phyloP scores from a whole-genome alignment of 2,329 filamentous ascomycete species.

The Alternaria triticimaculans region DNA sequence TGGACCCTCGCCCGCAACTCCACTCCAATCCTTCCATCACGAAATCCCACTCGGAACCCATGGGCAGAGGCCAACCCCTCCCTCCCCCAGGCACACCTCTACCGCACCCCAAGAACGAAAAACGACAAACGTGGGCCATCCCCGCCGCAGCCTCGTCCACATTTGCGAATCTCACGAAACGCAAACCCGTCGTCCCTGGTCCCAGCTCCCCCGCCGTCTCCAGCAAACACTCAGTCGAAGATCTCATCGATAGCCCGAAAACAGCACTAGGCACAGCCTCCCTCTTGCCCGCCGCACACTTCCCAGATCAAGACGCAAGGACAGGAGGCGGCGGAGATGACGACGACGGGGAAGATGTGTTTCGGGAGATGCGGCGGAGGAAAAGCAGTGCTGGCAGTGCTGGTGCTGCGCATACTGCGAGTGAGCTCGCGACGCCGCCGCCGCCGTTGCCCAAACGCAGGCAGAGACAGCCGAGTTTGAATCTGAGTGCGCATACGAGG shows the following conservation, averaged over 20 bases:
- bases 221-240: conserved; percentile 13
- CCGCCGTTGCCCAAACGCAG: conserved; percentile 59
- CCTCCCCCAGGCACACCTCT: conserved; percentile 82
- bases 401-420: conserved; percentile 5
- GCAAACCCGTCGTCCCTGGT: conserved; percentile 62
- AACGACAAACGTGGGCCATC: conserved; percentile 58
- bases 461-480: conserved; percentile 45
- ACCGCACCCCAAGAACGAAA: conserved; percentile 68
- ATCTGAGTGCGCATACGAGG: conserved; percentile 12
- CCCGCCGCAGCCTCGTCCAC: conserved; percentile 50
- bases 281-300: conserved; percentile 8
- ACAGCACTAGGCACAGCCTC: conserved; percentile 7
- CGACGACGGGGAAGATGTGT: conserved; percentile 14
- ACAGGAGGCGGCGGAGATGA: not conserved
- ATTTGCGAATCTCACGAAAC: conserved; percentile 59
- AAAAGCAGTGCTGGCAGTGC: conserved; percentile 1
- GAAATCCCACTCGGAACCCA: conserved; percentile 65
- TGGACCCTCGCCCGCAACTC: conserved; percentile 8
- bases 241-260: conserved; percentile 8
- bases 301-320: conserved; percentile 5
- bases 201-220: not conserved
- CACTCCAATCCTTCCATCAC: conserved; percentile 6
- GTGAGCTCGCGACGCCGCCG: conserved; percentile 16
- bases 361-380: conserved; percentile 16
- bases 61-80: conserved; percentile 81